Percentiles rank a stretch among this genome's conserved stretches.
Evolutionary conservation across 2,329 filamentous ascomycete genomes (phyloP).

Genomic region (Claviceps capensis): DNA sequence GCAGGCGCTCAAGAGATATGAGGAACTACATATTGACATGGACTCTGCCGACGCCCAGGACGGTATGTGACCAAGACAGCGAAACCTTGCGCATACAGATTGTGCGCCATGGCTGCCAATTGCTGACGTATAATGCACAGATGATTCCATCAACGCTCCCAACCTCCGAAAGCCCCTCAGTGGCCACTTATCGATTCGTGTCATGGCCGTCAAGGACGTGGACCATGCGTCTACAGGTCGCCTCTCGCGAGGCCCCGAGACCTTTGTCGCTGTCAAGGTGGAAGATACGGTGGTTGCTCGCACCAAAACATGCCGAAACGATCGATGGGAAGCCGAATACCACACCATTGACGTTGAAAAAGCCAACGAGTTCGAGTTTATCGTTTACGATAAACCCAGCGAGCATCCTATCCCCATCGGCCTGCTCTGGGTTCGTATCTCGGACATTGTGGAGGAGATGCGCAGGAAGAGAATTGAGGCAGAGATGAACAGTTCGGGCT

Average conservation of each 20-base stretch:
- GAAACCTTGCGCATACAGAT: background rate
- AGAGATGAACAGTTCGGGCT: constrained; percentile 85
- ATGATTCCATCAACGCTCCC: constrained; percentile 91
- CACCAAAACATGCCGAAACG: constrained; percentile 71
- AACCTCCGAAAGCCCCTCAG: constrained; percentile 94
- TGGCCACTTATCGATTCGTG: constrained; percentile 73
- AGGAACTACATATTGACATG: constrained; percentile 91
- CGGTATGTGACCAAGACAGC: constrained; percentile 41
- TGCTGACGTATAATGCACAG: constrained; percentile 28
- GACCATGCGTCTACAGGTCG: constrained; percentile 77
- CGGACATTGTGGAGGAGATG: constrained; percentile 95
- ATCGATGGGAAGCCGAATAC: constrained; percentile 82
- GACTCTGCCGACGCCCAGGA: constrained; percentile 66
- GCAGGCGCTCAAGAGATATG: constrained; percentile 91
- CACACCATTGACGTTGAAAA: constrained; percentile 94
- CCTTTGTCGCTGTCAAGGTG: constrained; percentile 91
- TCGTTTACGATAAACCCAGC: constrained; percentile 88
- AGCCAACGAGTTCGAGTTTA: constrained; percentile 95
- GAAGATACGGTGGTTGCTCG: constrained; percentile 85
- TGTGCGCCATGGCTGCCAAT: background rate
- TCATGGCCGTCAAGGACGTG: constrained; percentile 84
- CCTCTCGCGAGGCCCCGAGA: constrained; percentile 85
- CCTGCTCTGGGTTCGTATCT: constrained; percentile 91
- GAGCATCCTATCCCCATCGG: constrained; percentile 88
- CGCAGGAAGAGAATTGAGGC: constrained; percentile 93